These are phyloP conservation scores for Clarireedia paspali DNA, from an alignment of 2,329 filamentous ascomycete genomes.

Conservation along the genomic window DNA sequence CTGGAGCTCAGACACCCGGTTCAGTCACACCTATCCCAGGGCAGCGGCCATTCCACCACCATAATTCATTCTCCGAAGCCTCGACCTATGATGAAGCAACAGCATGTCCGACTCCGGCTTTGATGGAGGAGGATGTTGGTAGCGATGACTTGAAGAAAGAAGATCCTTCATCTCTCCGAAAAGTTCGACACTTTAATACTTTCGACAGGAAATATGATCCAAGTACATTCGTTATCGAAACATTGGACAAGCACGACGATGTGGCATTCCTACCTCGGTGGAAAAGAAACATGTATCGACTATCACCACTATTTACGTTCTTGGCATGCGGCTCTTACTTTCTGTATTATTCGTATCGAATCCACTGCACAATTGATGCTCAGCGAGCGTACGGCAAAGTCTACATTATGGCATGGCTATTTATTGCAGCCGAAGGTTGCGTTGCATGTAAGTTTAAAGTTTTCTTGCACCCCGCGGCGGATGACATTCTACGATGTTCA, in stretches of 20 bases:
- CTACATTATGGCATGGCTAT: conserved; percentile 48
- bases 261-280: conserved; percentile 14
- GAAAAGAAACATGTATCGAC: conserved; percentile 17
- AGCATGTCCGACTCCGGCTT: conserved; percentile 1
- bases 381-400: conserved; percentile 34
- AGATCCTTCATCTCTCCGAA: neutral
- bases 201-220: neutral
- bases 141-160: conserved; percentile 3
- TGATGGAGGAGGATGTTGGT: neutral
- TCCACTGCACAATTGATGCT: conserved; percentile 44
- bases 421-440: conserved; percentile 47
- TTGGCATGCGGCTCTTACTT: conserved; percentile 17
- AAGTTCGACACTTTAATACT: conserved; percentile 2
- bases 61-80: conserved; percentile 4
- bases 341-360: conserved; percentile 43
- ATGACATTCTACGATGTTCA: neutral
- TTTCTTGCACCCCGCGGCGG: too few relatives aligned
- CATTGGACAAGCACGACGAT: conserved; percentile 18
- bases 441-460: conserved; percentile 31
- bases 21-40: neutral
- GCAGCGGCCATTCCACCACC: neutral
- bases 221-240: conserved; percentile 12
- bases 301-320: conserved; percentile 20
- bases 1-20: neutral
- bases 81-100: conserved; percentile 6